These are phyloP conservation scores for Puccinellia tenuiflora DNA, from an alignment of 176 grass and related monocot genomes.

Conservation along the genomic window DNA sequence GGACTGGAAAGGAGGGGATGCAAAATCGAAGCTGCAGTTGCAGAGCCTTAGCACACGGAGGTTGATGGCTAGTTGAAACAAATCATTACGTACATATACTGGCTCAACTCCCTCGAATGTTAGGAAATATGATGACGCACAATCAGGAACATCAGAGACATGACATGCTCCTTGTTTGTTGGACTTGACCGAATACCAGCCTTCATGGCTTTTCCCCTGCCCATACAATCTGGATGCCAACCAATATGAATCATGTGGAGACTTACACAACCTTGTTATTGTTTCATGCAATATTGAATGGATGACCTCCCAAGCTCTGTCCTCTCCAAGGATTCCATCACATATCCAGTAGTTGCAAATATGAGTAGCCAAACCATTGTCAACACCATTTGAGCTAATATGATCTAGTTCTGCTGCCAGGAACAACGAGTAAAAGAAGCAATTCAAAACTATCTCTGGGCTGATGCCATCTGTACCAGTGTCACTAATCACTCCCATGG, in stretches of 20 bases:
- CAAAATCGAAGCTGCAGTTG: background rate
- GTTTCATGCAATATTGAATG: too few species aligned
- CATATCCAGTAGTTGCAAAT: slow-evolving; percentile 15
- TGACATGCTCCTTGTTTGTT: background rate
- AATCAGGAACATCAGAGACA: background rate
- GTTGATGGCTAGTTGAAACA: background rate
- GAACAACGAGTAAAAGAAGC: background rate
- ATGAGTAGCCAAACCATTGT: background rate
- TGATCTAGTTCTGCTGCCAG: background rate
- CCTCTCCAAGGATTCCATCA: slow-evolving; percentile 5
- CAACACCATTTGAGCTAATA: too few species aligned
- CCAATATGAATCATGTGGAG: too few species aligned
- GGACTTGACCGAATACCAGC: background rate
- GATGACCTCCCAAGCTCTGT: background rate
- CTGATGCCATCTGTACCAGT: background rate
- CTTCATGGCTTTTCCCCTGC: too few species aligned
- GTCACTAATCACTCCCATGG: background rate
- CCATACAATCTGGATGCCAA: too few species aligned
- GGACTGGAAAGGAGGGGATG: slow-evolving; percentile 1
- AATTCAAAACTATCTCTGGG: background rate
- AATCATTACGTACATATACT: background rate
- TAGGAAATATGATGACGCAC: background rate
- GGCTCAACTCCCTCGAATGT: background rate
- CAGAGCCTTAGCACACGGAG: slow-evolving; percentile 9
- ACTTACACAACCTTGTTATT: too few species aligned